Percentiles rank a stretch among this genome's conserved stretches.
Evolutionary conservation across 208 protist species (phyloP).

Genomic region (Balamuthia mandrillaris): DNA sequence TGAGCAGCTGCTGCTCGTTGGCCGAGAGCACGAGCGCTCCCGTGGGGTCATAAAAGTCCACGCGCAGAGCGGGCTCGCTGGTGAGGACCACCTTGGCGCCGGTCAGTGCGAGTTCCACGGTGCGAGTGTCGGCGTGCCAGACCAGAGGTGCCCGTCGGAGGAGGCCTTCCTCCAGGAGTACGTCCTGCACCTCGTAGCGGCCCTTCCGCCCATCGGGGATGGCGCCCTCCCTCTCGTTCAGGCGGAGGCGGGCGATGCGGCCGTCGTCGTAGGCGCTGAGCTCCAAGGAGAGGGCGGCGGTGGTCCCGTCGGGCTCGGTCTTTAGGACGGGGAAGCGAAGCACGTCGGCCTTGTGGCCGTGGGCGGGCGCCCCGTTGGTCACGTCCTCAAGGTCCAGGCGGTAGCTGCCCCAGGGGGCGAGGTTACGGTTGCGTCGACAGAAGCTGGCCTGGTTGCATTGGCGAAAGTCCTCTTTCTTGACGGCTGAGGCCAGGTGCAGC

Average conservation of each 20-base stretch:
- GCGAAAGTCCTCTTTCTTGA: constrained; percentile 71
- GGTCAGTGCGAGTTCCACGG: background rate
- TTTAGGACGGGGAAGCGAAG: too few species aligned
- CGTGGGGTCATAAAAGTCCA: constrained; percentile 39
- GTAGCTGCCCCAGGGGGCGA: background rate
- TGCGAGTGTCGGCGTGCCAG: background rate
- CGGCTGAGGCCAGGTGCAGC: constrained; percentile 41
- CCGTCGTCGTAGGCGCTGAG: background rate
- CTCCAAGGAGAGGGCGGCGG: constrained; percentile 19
- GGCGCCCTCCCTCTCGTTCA: constrained; percentile 57
- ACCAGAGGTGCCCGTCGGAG: too few species aligned
- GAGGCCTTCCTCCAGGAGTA: too few species aligned
- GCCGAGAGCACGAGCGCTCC: constrained; percentile 26
- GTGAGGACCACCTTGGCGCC: background rate
- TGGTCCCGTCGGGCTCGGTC: background rate
- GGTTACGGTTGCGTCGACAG: constrained; percentile 44
- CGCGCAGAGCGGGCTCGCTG: constrained; percentile 23
- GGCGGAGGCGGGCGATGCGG: constrained; percentile 40
- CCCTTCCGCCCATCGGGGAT: constrained; percentile 36
- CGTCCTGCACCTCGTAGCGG: constrained; percentile 57
- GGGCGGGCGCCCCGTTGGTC: background rate
- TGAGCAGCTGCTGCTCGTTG: constrained; percentile 38
- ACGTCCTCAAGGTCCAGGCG: background rate
- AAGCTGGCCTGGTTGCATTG: constrained; percentile 70
- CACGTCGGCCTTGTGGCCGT: background rate